Conservation (phyloP, 129 eudicot genomes). For the Saposhnikovia divaricata region DNA sequence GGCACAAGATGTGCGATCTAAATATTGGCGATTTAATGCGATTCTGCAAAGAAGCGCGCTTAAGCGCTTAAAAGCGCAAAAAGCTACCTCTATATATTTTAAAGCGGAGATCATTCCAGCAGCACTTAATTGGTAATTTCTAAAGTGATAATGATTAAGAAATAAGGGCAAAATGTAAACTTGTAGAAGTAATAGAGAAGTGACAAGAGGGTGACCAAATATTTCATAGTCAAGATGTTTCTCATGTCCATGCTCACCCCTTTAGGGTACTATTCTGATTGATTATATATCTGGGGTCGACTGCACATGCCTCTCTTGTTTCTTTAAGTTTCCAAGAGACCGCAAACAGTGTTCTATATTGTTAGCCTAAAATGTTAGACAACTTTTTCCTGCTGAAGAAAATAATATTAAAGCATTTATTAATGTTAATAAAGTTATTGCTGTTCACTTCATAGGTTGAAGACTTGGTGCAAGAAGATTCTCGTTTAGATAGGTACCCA, state of each 20-base stretch:
- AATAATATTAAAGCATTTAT: neutral
- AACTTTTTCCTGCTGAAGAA: neutral
- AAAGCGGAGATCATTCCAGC: too few species aligned
- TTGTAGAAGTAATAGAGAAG: neutral
- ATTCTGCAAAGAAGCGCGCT: too few species aligned
- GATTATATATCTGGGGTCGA: neutral
- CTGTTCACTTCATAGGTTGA: constrained; percentile 44
- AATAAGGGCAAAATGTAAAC: neutral
- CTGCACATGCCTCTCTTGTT: neutral
- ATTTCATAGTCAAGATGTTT: neutral
- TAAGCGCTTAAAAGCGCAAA: too few species aligned
- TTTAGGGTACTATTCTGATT: neutral
- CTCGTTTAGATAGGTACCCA: constrained; percentile 80
- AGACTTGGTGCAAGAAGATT: constrained; percentile 89
- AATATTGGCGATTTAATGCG: too few species aligned
- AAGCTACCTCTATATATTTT: too few species aligned
- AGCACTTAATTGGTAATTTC: neutral
- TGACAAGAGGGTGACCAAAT: neutral
- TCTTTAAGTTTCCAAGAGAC: neutral
- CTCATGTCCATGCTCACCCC: neutral
- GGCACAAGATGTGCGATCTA: too few species aligned
- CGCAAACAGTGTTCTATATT: neutral
- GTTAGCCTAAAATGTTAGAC: neutral
- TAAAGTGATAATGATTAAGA: neutral
- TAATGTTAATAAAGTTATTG: neutral